phyloP scores from a whole-genome alignment of 768 basidiomycete genomes.

The Hemileccinum impolitum region DNA sequence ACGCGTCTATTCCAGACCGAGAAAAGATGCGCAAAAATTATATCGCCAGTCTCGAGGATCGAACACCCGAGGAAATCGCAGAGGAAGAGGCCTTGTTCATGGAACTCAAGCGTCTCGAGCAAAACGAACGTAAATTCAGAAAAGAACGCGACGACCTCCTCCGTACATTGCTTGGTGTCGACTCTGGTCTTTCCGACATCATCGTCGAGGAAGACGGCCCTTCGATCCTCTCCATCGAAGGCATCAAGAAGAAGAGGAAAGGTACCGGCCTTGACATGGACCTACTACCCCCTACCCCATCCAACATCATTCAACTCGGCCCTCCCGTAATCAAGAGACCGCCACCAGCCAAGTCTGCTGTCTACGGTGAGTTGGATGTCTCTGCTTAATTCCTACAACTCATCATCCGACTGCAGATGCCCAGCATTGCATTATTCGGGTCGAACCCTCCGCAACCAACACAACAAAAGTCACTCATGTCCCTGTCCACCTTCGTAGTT shows the following conservation, averaged over 20 bases:
- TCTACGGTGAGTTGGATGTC: constrained; percentile 46
- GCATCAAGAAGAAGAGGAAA: constrained; percentile 55
- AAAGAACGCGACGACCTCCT: constrained; percentile 86
- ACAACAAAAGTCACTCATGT: constrained; percentile 73
- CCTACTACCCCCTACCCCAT: constrained; percentile 30
- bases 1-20: constrained; percentile 56
- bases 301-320: constrained; percentile 37
- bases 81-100: constrained; percentile 95
- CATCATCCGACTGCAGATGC: constrained; percentile 46
- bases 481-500: constrained; percentile 81
- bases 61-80: constrained; percentile 85
- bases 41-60: constrained; percentile 77
- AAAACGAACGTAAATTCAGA: constrained; percentile 84
- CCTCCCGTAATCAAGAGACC: constrained; percentile 35
- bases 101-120: constrained; percentile 93
- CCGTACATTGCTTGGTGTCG: constrained; percentile 78
- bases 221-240: constrained; percentile 43
- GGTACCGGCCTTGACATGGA: constrained; percentile 29
- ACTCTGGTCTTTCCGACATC: constrained; percentile 79
- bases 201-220: constrained; percentile 59
- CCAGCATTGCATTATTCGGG: constrained; percentile 69
- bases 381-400: constrained; percentile 7
- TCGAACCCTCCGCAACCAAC: constrained; percentile 45
- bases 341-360: constrained; percentile 53
- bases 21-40: constrained; percentile 89